A percentile compares a stretch with the other conserved stretches of the same genome.
phyloP scores from a whole-genome alignment of 1,284 basidiomycete genomes.

The Tilletia caries region DNA sequence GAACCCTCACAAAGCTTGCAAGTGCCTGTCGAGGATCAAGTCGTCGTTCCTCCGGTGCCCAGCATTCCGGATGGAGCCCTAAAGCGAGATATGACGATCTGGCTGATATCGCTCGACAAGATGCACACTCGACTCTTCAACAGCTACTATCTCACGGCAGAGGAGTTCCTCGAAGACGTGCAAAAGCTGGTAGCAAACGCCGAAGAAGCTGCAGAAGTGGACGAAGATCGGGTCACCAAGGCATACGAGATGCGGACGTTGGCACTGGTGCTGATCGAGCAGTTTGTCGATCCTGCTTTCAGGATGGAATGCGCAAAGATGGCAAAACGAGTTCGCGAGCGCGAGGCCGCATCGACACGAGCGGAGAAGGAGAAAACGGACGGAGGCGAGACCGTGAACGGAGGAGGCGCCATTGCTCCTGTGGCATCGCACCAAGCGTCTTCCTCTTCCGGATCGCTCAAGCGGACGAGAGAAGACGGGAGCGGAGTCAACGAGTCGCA shows the following conservation, averaged over 20 bases:
- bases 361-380: not conserved
- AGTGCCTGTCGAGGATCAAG: not conserved
- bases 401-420: not conserved
- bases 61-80: slow-evolving; percentile 18
- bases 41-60: not conserved
- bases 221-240: slow-evolving; percentile 70
- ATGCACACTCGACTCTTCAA: slow-evolving; percentile 84
- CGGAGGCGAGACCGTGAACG: not conserved
- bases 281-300: slow-evolving; percentile 79
- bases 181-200: slow-evolving; percentile 86
- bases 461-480: not conserved
- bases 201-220: slow-evolving; percentile 60
- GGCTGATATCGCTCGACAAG: slow-evolving; percentile 65
- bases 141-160: slow-evolving; percentile 79
- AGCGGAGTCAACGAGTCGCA: not conserved
- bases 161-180: slow-evolving; percentile 82
- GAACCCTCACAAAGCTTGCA: not conserved
- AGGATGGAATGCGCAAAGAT: slow-evolving; percentile 81
- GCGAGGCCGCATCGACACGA: slow-evolving; percentile 49
- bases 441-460: not conserved
- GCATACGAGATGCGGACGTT: slow-evolving; percentile 87
- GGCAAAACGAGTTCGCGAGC: slow-evolving; percentile 71
- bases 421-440: not conserved
- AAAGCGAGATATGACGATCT: slow-evolving; percentile 42
- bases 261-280: slow-evolving; percentile 76